Conservation (phyloP, 2,329 filamentous ascomycete species). For the Colletotrichum kahawae region DNA sequence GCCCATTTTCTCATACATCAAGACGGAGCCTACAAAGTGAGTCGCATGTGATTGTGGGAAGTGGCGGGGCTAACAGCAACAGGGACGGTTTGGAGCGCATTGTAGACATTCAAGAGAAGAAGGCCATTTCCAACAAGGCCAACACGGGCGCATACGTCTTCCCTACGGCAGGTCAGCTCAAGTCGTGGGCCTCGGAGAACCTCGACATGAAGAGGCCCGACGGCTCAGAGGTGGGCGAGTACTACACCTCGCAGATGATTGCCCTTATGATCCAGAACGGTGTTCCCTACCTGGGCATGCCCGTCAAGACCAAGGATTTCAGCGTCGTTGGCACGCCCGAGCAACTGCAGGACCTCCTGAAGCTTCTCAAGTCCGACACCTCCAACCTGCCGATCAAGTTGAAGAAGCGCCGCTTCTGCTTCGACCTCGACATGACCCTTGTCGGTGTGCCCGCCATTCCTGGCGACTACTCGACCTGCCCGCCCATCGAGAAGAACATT, state of each 20-base stretch:
- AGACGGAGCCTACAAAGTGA: conserved; percentile 26
- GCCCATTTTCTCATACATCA: conserved; percentile 35
- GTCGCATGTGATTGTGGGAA: neutral
- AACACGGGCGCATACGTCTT: conserved; percentile 34
- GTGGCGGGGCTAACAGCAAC: neutral
- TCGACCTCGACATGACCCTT: conserved; percentile 34
- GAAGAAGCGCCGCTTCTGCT: conserved; percentile 34
- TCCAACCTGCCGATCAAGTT: conserved; percentile 23
- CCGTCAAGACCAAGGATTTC: conserved; percentile 27
- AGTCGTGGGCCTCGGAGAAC: conserved; percentile 27
- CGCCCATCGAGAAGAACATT: conserved; percentile 33
- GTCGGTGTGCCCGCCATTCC: conserved; percentile 30
- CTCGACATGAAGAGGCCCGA: conserved; percentile 25
- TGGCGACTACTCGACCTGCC: conserved; percentile 33
- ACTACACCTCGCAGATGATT: conserved; percentile 32
- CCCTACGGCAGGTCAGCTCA: conserved; percentile 27
- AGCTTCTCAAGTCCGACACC: conserved; percentile 26
- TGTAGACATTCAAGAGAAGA: conserved; percentile 33
- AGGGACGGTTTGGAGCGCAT: conserved; percentile 27
- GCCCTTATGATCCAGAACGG: conserved; percentile 28
- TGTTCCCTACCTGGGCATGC: conserved; percentile 29
- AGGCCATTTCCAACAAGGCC: conserved; percentile 33
- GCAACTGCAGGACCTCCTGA: conserved; percentile 31
- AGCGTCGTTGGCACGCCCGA: conserved; percentile 32
- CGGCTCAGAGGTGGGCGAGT: conserved; percentile 29